Evolutionary conservation across 2,329 filamentous ascomycete genomes (phyloP).

Genomic region (Dactylellina parvicollis): DNA sequence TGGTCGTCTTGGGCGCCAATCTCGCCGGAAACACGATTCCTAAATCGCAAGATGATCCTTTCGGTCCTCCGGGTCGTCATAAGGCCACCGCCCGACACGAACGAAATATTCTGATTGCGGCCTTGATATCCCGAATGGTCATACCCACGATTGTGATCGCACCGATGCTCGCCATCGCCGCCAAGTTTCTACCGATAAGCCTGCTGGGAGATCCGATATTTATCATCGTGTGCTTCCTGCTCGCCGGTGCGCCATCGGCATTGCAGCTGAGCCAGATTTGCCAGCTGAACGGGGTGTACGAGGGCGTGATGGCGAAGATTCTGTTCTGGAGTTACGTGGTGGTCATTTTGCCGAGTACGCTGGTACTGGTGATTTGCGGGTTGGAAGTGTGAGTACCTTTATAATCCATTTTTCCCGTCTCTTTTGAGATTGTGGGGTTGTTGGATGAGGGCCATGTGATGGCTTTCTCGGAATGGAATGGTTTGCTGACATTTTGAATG

Average conservation of each 20-base stretch:
- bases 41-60: constrained; percentile 64
- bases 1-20: constrained; percentile 95
- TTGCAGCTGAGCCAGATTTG: constrained; percentile 97
- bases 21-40: constrained; percentile 89
- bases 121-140: constrained; percentile 88
- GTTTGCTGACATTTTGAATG: not conserved
- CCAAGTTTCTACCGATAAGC: constrained; percentile 90
- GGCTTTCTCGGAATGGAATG: not conserved
- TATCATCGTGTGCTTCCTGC: constrained; percentile 94
- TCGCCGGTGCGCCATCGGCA: constrained; percentile 91
- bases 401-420: not conserved
- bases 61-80: constrained; percentile 13
- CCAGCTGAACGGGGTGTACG: constrained; percentile 96
- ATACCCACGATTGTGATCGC: constrained; percentile 92
- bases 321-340: constrained; percentile 92
- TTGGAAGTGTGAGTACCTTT: constrained; percentile 72
- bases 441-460: not conserved
- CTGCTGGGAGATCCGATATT: constrained; percentile 98
- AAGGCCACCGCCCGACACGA: constrained; percentile 65
- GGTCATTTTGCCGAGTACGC: constrained; percentile 86
- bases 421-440: not conserved
- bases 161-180: constrained; percentile 82
- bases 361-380: constrained; percentile 88
- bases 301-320: constrained; percentile 90
- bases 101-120: constrained; percentile 83